Base-by-base conservation (phyloP, 352 stramenopile genomes). In the Globisporangium megalacanthum region DNA sequence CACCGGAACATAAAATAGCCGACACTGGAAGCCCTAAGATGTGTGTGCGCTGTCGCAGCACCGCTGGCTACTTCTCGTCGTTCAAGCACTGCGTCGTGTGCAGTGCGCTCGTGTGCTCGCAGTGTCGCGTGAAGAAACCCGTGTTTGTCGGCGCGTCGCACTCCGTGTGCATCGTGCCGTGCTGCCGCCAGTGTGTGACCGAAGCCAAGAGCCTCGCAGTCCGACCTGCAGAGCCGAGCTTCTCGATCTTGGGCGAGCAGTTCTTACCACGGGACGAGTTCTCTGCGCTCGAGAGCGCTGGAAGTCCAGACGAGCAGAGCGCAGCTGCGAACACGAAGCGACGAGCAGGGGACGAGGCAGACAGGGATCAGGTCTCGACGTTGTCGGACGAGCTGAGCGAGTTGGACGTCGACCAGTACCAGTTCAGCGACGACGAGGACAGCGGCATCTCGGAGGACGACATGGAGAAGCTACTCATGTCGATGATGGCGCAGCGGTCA, bases 101-200 rank as follows among this genome's bases (percentile, higher is more conserved):
- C 52, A 63, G 65, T 29, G 51, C 56, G 4, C 63, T 68, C 0
- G 66, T 87, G 10, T 87, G 76, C 46, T 58, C 52, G 0, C 63
- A 76, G 55, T 89, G 79, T 60, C 65, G 65, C 11, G 45, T 69
- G 4, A 89, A 87, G 42, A 74, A 77, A 46, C 59, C 60, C 17
- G 55, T 84, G 9, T 83, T 89, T 20, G 33, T 74, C 1, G 69
- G 75, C 0, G 15, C 42, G 13, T 29, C 22, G 2, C 53, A 60
- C 54, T 49, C 44, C 3, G 17, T 49, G 11, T 29, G n/a, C 44
- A 19, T 29, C n/a, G 44, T 49, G n/a, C 15, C 44, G 17, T 49
- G 44, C 44, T 49, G 44, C 44, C 44, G 20, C 11, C n/a, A 13
- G 49, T 53, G 49, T 22, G 15, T 39, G 35, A 39, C 35, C 2